Conservation (phyloP, 2,329 filamentous ascomycete species). For the Pseudophaeomoniella oleicola region DNA sequence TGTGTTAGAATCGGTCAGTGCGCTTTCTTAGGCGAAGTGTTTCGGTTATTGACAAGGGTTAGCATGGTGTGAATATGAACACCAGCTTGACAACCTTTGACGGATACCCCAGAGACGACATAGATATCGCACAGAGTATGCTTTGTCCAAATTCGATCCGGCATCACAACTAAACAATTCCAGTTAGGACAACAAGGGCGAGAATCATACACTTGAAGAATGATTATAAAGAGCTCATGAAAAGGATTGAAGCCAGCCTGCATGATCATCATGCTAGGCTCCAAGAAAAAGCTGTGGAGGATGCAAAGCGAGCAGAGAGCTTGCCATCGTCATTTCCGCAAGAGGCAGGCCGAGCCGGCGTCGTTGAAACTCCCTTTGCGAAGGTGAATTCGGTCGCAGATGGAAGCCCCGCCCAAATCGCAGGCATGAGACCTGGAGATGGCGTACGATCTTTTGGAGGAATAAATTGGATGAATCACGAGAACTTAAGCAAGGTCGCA, state of each 20-base stretch:
- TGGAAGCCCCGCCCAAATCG: conserved; percentile 66
- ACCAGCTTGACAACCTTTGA: conserved; percentile 76
- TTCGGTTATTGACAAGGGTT: conserved; percentile 20
- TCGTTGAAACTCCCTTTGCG: conserved; percentile 57
- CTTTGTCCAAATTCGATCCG: conserved; percentile 2
- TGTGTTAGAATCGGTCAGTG: conserved; percentile 71
- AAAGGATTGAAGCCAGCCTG: conserved; percentile 66
- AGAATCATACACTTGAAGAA: conserved; percentile 82
- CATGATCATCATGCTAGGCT: conserved; percentile 77
- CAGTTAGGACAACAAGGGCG: conserved; percentile 83
- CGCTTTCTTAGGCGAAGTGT: conserved; percentile 7
- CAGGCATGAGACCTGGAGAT: conserved; percentile 70
- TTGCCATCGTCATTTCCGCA: background rate
- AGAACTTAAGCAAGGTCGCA: conserved; percentile 71
- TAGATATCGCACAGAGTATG: conserved; percentile 88
- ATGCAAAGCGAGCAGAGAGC: conserved; percentile 12
- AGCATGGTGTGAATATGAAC: conserved; percentile 80
- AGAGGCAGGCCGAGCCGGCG: conserved; percentile 9
- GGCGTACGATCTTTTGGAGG: conserved; percentile 72
- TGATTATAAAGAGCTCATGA: conserved; percentile 86
- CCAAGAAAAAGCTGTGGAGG: conserved; percentile 18
- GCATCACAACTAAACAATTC: conserved; percentile 2
- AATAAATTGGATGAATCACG: conserved; percentile 72
- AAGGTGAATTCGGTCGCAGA: conserved; percentile 72
- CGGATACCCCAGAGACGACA: conserved; percentile 82